Percentiles rank a stretch among this genome's conserved stretches.
Conservation (phyloP, 805 yeast genomes). For the Kazachstania bromeliacearum region DNA sequence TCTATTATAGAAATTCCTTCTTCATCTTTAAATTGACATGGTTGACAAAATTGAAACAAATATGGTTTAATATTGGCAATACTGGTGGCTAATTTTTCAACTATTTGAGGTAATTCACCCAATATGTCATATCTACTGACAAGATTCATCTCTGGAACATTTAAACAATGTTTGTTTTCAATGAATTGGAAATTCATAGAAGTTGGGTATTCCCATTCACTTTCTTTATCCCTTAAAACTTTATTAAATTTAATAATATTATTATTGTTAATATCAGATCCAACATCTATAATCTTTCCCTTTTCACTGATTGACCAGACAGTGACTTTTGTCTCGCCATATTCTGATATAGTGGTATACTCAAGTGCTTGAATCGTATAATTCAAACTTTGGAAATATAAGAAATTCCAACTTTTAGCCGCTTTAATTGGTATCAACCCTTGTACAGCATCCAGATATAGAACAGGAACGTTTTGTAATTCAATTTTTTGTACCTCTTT, state of each 20-base stretch:
- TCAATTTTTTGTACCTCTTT: slow-evolving; percentile 17
- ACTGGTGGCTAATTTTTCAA: slow-evolving; percentile 67
- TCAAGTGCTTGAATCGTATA: slow-evolving; percentile 73
- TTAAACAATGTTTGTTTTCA: slow-evolving; percentile 20
- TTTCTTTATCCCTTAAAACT: slow-evolving; percentile 44
- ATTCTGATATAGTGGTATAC: slow-evolving; percentile 70
- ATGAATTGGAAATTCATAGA: slow-evolving; percentile 27
- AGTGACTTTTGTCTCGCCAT: slow-evolving; percentile 36
- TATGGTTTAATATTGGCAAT: slow-evolving; percentile 79
- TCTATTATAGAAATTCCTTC: slow-evolving; percentile 63
- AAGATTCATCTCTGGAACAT: slow-evolving; percentile 43
- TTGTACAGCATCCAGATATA: slow-evolving; percentile 82
- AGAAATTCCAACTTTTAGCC: slow-evolving; percentile 80
- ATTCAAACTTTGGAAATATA: slow-evolving; percentile 61
- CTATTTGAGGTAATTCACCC: slow-evolving; percentile 78
- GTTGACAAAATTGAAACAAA: slow-evolving; percentile 72
- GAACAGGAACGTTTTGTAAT: slow-evolving; percentile 31
- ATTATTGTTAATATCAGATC: slow-evolving; percentile 47
- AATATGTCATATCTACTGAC: slow-evolving; percentile 81
- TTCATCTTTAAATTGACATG: slow-evolving; percentile 43
- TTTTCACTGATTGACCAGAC: slow-evolving; percentile 37
- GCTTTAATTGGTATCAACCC: slow-evolving; percentile 92
- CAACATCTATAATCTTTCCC: slow-evolving; percentile 40
- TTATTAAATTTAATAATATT: slow-evolving; percentile 29
- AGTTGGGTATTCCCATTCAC: slow-evolving; percentile 74